phyloP scores from a whole-genome alignment of 2,329 filamentous ascomycete genomes.

The Fusarium pseudocircinatum region DNA sequence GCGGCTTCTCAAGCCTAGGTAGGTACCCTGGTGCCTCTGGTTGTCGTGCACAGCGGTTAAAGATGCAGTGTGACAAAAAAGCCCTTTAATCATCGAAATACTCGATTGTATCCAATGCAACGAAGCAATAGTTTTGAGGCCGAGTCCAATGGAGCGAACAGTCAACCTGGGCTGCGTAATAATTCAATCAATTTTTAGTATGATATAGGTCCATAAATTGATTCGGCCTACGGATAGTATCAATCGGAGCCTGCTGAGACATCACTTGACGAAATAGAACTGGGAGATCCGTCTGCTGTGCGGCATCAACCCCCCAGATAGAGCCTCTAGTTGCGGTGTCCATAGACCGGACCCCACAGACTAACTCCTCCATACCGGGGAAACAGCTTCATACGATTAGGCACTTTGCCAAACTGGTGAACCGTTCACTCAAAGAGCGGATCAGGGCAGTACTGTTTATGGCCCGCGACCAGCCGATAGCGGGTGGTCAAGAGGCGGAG shows the following conservation, averaged over 20 bases:
- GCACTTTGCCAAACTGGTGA: conserved; percentile 1
- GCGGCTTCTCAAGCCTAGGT: conserved; percentile 16
- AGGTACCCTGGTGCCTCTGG: not conserved
- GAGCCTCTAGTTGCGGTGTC: conserved; percentile 8
- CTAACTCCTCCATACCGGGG: conserved; percentile 16
- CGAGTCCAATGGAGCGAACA: not conserved
- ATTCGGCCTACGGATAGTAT: conserved; percentile 36
- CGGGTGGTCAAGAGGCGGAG: not conserved
- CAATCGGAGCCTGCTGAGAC: no score
- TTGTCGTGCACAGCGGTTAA: conserved; percentile 14
- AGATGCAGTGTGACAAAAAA: conserved; percentile 12
- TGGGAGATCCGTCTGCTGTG: no score
- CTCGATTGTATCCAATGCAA: not conserved
- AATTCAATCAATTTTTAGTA: not conserved
- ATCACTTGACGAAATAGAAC: no score
- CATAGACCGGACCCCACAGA: conserved; percentile 37
- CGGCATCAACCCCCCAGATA: conserved; percentile 9
- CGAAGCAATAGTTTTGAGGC: not conserved
- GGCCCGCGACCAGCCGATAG: conserved; percentile 9
- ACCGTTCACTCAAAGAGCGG: conserved; percentile 1
- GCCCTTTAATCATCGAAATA: not conserved
- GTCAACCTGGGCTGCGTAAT: not conserved
- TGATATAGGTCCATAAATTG: conserved; percentile 11
- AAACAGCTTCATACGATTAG: conserved; percentile 21
- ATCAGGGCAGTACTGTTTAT: not conserved